Evolutionary conservation across 352 stramenopile species (phyloP).

Genomic region (Globisporangium recalcitrans): DNA sequence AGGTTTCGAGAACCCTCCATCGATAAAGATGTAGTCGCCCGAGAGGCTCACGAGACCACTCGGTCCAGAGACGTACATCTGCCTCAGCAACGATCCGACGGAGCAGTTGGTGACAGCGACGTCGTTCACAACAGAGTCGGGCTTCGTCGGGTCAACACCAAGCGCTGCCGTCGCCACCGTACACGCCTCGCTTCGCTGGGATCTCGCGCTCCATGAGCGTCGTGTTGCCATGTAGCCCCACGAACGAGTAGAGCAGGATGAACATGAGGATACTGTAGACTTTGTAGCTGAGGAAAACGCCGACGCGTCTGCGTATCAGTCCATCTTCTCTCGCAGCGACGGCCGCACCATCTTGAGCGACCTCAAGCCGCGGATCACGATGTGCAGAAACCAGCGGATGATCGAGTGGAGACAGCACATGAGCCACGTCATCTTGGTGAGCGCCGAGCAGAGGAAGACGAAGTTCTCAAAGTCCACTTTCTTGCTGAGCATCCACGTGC

Average conservation of each 20-base stretch:
- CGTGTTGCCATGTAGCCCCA: constrained; percentile 20
- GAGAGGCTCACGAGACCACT: constrained; percentile 30
- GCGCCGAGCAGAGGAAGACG: too few species aligned
- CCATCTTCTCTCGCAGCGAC: constrained; percentile 14
- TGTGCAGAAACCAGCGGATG: constrained; percentile 25
- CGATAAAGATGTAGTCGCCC: constrained; percentile 32
- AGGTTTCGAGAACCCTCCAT: constrained; percentile 23
- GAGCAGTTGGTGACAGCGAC: constrained; percentile 26
- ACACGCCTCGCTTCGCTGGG: constrained; percentile 23
- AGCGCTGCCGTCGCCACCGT: constrained; percentile 31
- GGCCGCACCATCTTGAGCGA: constrained; percentile 45
- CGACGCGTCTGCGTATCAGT: constrained; percentile 28
- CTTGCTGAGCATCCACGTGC: too few species aligned
- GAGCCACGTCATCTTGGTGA: constrained; percentile 64
- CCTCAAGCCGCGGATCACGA: constrained; percentile 74
- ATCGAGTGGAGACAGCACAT: constrained; percentile 50
- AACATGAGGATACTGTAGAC: constrained; percentile 36
- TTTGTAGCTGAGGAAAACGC: constrained; percentile 43
- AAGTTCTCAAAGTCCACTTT: too few species aligned
- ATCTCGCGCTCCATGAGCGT: constrained; percentile 27
- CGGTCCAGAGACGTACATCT: constrained; percentile 33
- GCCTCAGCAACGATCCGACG: constrained; percentile 29
- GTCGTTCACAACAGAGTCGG: constrained; percentile 17
- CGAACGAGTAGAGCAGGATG: constrained; percentile 23
- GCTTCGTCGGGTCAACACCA: constrained; percentile 32